phyloP scores from a whole-genome alignment of 2,329 filamentous ascomycete genomes.

The Aspergillus pseudoglaucus region DNA sequence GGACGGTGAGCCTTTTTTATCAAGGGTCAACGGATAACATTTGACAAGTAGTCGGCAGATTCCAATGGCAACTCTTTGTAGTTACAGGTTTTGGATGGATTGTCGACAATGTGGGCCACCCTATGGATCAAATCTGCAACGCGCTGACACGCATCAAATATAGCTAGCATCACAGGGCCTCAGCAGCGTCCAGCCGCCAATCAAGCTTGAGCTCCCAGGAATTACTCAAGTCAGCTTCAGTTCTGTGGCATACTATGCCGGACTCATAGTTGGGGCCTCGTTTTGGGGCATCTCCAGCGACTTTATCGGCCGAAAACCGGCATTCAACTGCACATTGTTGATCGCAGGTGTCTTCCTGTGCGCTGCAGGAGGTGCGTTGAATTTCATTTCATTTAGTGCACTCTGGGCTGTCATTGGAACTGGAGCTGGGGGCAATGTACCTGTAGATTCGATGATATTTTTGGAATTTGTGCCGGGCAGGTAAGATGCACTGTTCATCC shows the following conservation, averaged over 20 bases:
- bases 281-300: conserved; percentile 42
- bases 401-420: conserved; percentile 24
- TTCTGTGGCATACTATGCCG: conserved; percentile 31
- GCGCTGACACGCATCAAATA: background rate
- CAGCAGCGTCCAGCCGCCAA: conserved; percentile 21
- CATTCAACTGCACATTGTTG: conserved; percentile 43
- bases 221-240: conserved; percentile 24
- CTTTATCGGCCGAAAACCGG: conserved; percentile 38
- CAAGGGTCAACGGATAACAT: background rate
- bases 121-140: background rate
- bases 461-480: conserved; percentile 23
- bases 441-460: conserved; percentile 24
- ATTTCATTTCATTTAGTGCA: conserved; percentile 23
- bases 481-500: background rate
- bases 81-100: conserved; percentile 66
- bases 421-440: conserved; percentile 22
- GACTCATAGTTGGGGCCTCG: conserved; percentile 41
- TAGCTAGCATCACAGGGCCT: conserved; percentile 25
- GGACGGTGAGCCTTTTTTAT: conserved; percentile 18
- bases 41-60: conserved; percentile 10
- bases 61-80: conserved; percentile 56
- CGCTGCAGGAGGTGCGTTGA: conserved; percentile 17
- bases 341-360: conserved; percentile 31
- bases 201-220: conserved; percentile 19
- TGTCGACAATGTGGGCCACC: conserved; percentile 48